A percentile compares a stretch with the other conserved stretches of the same genome.
Conservation (phyloP, 352 stramenopile genomes). For the Phytophthora chlamydospora region DNA sequence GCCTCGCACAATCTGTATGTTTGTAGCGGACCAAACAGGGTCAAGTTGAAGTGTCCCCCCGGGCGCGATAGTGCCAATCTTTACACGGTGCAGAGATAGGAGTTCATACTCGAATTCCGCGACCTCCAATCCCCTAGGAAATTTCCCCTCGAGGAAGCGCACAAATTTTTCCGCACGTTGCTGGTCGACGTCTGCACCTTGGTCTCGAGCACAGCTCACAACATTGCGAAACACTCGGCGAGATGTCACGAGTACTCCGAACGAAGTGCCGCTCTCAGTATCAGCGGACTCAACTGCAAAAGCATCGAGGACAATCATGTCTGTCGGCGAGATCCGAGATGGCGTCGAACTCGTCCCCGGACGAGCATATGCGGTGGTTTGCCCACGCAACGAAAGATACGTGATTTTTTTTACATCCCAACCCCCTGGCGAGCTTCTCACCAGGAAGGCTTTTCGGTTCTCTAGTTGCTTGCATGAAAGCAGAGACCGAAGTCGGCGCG, state of each 20-base stretch:
- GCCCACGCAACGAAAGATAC: constrained; percentile 2
- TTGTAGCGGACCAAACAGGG: neutral
- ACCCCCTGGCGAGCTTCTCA: neutral
- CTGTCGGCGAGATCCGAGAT: neutral
- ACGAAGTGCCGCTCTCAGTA: neutral
- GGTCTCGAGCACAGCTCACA: neutral
- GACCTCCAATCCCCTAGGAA: neutral
- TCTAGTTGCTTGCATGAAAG: neutral
- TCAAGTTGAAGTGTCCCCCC: neutral
- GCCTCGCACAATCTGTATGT: too few relatives aligned
- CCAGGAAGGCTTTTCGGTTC: neutral
- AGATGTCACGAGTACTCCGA: neutral
- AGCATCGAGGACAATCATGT: neutral
- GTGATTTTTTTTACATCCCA: constrained; percentile 6
- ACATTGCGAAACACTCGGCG: constrained; percentile 1
- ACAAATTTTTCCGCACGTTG: neutral
- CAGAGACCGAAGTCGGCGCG: neutral
- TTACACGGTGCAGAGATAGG: neutral
- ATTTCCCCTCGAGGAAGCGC: neutral
- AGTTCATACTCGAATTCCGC: neutral
- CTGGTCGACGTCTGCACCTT: neutral
- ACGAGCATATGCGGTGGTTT: neutral
- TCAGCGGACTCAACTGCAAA: neutral
- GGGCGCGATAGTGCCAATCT: neutral
- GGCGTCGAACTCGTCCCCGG: neutral